Base-by-base conservation (phyloP, 1,284 basidiomycete genomes). In the Cutaneotrichosporon cavernicola region DNA sequence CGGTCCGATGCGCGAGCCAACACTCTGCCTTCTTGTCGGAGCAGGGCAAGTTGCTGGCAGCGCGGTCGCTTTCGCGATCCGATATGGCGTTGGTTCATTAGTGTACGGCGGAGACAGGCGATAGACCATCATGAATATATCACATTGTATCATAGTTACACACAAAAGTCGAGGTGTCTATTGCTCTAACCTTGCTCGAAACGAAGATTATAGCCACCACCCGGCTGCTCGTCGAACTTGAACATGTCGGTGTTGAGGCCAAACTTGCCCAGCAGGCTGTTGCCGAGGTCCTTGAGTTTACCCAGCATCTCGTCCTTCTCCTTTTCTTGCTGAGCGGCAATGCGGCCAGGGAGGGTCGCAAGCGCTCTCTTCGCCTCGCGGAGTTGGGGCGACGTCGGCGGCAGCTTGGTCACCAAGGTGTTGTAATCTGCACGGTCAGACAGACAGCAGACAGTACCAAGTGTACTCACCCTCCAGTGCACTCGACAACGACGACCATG, bases 201-300 rank as follows among this genome's bases (percentile, higher is more conserved):
- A 71, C 92, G 90, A 85, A 98, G 87, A 1, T 89, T 91, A 82
- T 97, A 98, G 0, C 95, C 92, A 32, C 96, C 96, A 70, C 94
- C 89, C 21, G 90, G 90, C 69, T 93, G 93, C 26, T 90, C 90
- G 65, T 89, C 88, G 72, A 99, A 92, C 81, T 97, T 90, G 85
- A 99, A 99, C 81, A 92, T 95, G 74, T 95, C 88, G 0, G 92
- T 94, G 30, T 89, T 92, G 66, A 95, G 78, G 16, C 92, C 92
- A 75, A 95, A 94, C 83, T 73, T 80, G 88, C 94, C 93, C n/a
- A 99, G 83, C 50, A 99, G 83, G 60, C 85, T 90, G 74, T 99
- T 93, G 0, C 96, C 96, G 6, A 99, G 78, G 1, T 90, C 91
- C 78, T 99, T 98, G 61, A 99, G 80, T 80, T 99, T 97, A 65